Conservation (phyloP, 108 stramenopile species). For the Seminavis robusta region DNA sequence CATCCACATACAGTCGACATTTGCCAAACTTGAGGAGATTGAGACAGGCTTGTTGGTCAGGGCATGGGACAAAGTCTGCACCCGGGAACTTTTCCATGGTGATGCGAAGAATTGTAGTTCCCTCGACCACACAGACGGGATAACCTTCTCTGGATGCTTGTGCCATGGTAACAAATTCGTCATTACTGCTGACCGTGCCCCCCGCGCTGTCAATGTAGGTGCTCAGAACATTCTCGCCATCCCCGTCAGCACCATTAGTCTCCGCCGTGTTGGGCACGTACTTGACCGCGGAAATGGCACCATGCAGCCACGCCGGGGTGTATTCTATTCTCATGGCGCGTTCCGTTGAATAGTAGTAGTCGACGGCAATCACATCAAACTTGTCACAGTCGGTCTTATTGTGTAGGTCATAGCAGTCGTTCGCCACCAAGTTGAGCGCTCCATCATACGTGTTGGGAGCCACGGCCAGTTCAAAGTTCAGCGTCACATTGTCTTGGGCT, state of each 20-base stretch:
- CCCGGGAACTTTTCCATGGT: neutral
- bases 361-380: conserved; percentile 7
- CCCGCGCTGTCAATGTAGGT: no score
- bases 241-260: no score
- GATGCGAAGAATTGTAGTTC: neutral
- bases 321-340: neutral
- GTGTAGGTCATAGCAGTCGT: neutral
- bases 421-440: neutral
- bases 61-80: neutral
- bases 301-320: conserved; percentile 7
- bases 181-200: no score
- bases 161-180: neutral
- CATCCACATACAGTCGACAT: neutral
- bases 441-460: neutral
- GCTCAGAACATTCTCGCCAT: no score
- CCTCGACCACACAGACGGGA: neutral
- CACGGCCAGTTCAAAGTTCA: no score
- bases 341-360: conserved; percentile 1
- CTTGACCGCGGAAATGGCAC: conserved; percentile 1
- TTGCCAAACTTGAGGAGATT: neutral
- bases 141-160: neutral
- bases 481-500: neutral
- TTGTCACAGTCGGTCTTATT: neutral
- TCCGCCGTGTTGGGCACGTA: neutral
- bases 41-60: neutral